Evolutionary conservation across 225 moss, liverwort and hornwort species (phyloP).

Genomic region (Pseudoscleropodium purum): DNA sequence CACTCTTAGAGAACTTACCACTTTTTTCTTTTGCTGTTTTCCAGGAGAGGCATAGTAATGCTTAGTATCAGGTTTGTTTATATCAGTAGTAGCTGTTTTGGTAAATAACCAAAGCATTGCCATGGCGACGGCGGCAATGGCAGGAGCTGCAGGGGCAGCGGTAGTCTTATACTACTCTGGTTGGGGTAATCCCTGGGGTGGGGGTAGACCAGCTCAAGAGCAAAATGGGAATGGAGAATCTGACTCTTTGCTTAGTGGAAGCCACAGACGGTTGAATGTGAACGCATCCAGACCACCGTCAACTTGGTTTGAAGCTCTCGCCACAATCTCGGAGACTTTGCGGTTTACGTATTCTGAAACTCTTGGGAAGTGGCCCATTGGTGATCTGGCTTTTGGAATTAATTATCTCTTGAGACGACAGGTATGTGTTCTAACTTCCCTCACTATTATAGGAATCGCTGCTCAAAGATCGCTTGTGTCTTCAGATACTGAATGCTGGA

Average conservation of each 20-base stretch:
- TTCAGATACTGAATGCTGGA: neutral
- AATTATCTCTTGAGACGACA: constrained; percentile 72
- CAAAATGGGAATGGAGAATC: constrained; percentile 5
- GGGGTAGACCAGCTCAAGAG: neutral
- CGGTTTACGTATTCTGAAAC: constrained; percentile 98
- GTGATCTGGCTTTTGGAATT: constrained; percentile 94
- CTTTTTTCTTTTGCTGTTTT: neutral
- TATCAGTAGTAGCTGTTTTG: neutral
- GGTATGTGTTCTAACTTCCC: neutral
- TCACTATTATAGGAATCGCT: neutral
- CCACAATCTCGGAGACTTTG: constrained; percentile 86
- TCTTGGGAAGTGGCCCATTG: constrained; percentile 98
- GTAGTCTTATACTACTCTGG: constrained; percentile 86
- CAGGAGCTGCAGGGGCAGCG: constrained; percentile 81
- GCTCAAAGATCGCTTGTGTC: neutral
- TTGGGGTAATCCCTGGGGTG: constrained; percentile 68
- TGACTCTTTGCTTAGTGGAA: constrained; percentile 24
- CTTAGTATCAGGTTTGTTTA: neutral
- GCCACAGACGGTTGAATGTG: constrained; percentile 33
- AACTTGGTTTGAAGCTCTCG: constrained; percentile 97
- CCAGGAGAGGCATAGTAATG: constrained; percentile 9
- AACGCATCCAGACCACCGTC: constrained; percentile 70
- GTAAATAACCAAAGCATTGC: constrained; percentile 25
- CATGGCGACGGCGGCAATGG: constrained; percentile 91
- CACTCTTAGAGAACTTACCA: neutral